A percentile compares a stretch with the other conserved stretches of the same genome.
These are phyloP conservation scores for Cladosporium sp. DNA, from an alignment of 2,329 filamentous ascomycete genomes.

Conservation along the genomic window DNA sequence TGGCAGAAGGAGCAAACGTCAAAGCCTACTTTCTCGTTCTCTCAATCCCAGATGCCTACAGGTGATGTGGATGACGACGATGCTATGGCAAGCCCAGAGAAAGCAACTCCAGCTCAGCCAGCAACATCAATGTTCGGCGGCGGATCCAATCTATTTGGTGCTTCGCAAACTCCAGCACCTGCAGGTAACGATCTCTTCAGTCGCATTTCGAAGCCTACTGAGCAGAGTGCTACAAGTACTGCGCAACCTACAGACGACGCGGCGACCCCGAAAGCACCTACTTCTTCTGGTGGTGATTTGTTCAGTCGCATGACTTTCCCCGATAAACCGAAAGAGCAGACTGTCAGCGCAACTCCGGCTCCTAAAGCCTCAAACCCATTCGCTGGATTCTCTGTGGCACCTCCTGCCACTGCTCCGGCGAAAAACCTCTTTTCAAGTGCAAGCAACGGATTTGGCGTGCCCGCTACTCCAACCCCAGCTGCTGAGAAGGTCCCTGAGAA, in stretches of 20 bases:
- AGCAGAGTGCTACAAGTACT: background rate
- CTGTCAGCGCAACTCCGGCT: slow-evolving; percentile 7
- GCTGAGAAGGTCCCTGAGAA: background rate
- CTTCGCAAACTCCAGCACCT: slow-evolving; percentile 5
- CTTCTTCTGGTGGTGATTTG: slow-evolving; percentile 1
- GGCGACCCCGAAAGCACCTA: slow-evolving; percentile 6
- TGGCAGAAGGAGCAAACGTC: slow-evolving; percentile 12
- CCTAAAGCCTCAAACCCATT: slow-evolving; percentile 8
- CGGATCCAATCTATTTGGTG: slow-evolving; percentile 12
- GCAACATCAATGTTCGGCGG: background rate
- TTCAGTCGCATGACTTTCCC: slow-evolving; percentile 9
- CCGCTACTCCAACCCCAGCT: slow-evolving; percentile 6
- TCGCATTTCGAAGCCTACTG: slow-evolving; percentile 13
- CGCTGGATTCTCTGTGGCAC: slow-evolving; percentile 8
- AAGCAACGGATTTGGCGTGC: background rate
- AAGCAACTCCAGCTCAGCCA: slow-evolving; percentile 13
- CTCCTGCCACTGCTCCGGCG: slow-evolving; percentile 9
- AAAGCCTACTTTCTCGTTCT: slow-evolving; percentile 10
- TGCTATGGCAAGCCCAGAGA: slow-evolving; percentile 23
- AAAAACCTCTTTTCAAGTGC: slow-evolving; percentile 11
- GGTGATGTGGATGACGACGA: slow-evolving; percentile 20
- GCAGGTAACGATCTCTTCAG: slow-evolving; percentile 17
- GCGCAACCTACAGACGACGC: background rate
- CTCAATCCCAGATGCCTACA: slow-evolving; percentile 4
- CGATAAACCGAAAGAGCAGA: slow-evolving; percentile 1